phyloP scores from a whole-genome alignment of 2,329 filamentous ascomycete genomes.

The Plenodomus tracheiphilus region DNA sequence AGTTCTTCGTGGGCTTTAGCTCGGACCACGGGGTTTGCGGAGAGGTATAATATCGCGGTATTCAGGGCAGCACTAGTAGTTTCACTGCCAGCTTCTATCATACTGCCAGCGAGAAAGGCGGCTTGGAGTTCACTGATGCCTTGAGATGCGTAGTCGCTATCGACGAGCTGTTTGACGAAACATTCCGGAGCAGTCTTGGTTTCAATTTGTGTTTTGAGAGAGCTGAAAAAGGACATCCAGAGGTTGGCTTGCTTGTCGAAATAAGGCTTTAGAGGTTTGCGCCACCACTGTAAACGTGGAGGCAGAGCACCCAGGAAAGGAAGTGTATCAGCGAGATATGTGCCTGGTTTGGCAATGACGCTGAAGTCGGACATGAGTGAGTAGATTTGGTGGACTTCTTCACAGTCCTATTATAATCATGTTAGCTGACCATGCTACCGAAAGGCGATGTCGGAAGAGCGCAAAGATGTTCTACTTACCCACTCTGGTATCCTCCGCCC shows the following conservation, averaged over 20 bases:
- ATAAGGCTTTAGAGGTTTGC: slow-evolving; percentile 28
- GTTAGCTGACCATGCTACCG: not conserved
- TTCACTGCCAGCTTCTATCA: slow-evolving; percentile 48
- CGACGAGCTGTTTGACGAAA: slow-evolving; percentile 41
- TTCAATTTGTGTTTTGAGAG: slow-evolving; percentile 36
- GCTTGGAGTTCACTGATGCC: slow-evolving; percentile 42
- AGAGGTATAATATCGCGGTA: slow-evolving; percentile 35
- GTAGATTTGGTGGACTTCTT: slow-evolving; percentile 39
- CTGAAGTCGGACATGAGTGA: slow-evolving; percentile 43
- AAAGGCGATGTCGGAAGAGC: not conserved
- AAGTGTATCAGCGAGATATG: slow-evolving; percentile 37
- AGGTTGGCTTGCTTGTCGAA: slow-evolving; percentile 39
- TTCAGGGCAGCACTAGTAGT: slow-evolving; percentile 46
- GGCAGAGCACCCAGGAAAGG: slow-evolving; percentile 35
- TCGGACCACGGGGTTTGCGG: slow-evolving; percentile 23
- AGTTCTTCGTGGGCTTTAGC: slow-evolving; percentile 31
- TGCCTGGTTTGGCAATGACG: slow-evolving; percentile 30
- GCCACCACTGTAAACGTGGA: slow-evolving; percentile 35
- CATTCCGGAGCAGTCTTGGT: slow-evolving; percentile 39
- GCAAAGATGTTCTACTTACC: slow-evolving; percentile 17
- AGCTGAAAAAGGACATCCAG: slow-evolving; percentile 38
- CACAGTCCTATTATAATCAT: slow-evolving; percentile 24
- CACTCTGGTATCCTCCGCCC: slow-evolving; percentile 37
- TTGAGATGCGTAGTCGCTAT: slow-evolving; percentile 43
- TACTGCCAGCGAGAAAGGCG: slow-evolving; percentile 40